Base-by-base conservation (phyloP, 1,284 basidiomycete genomes). In the Apiotrichum siamense region DNA sequence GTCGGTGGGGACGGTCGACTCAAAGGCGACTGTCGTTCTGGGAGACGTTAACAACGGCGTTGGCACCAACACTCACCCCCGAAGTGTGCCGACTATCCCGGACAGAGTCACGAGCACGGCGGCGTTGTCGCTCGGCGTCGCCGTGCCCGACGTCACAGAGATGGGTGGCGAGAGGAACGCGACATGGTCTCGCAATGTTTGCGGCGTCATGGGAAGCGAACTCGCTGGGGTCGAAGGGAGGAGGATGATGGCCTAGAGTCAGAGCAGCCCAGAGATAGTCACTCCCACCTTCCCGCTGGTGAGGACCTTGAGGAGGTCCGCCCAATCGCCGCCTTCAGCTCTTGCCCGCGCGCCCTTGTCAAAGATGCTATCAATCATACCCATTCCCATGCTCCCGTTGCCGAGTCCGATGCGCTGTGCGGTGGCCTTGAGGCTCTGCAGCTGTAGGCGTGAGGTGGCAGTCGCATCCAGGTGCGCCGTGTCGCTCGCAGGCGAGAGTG, bases 401-500 rank as follows among this genome's bases (percentile, higher is more conserved):
- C 83, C 84, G 40, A 89, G 73, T 1, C 87, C 87, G 18, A 87
- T 78, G 52, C 76, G 61, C 70, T 92, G 88, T 2, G 83, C 85
- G 2, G 84, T 83, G 1, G 87, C 83, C 72, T 87, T 90, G 52
- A 92, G 75, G 63, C 84, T 85, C 74, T 88, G 84, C 18, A 88
- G 73, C 66, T 90, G 87, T 7, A 88, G 71, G 35, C 71, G 51
- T 24, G 57, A 64, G 0, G 69, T 75, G 4, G 67, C 63, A 15
- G 57, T 53, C 23, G 42, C 50, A 37, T 24, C 45, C 27, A 43
- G 41, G 36, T 17, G 21, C 9, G 42, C 21, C 17, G 42, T 43
- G 21, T 45, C 44, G 3, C n/a, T 6, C 9, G 24, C 25, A 1
- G 38, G 26, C 3, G 66, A 63, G 11, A 65, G 50, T 7, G 67